Conservation (phyloP, 228 moss, liverwort and hornwort genomes). For the Sphagnum magellanicum region DNA sequence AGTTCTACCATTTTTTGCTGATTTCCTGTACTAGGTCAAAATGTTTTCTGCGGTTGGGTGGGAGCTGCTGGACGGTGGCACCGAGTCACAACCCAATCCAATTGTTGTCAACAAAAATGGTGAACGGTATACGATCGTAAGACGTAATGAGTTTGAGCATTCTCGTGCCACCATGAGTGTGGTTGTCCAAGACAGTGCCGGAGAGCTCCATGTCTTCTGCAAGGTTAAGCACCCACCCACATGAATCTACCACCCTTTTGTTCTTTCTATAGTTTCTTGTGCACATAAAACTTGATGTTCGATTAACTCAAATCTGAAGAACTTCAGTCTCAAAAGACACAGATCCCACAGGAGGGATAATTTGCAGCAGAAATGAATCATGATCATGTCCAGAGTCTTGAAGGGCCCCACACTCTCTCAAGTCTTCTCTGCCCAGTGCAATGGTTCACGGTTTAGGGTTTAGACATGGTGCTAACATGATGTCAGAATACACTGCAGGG, state of each 20-base stretch:
- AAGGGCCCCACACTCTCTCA: no score
- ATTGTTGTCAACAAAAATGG: conserved; percentile 26
- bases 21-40: conserved; percentile 27
- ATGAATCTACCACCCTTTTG: background rate
- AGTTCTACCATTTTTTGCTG: no score
- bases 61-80: conserved; percentile 32
- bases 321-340: no score
- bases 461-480: no score
- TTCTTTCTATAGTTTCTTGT: background rate
- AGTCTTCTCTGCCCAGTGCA: no score
- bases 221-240: conserved; percentile 23
- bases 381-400: no score
- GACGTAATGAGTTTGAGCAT: conserved; percentile 58
- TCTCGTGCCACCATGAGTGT: conserved; percentile 66
- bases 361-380: no score
- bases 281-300: no score
- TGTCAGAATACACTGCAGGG: conserved; percentile 23
- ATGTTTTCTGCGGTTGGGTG: conserved; percentile 62
- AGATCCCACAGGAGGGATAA: no score
- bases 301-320: no score
- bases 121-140: conserved; percentile 29
- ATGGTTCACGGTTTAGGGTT: no score
- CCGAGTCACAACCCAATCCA: conserved; percentile 21
- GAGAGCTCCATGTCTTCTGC: conserved; percentile 56
- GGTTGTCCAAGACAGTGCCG: conserved; percentile 38